Evolutionary conservation across 192 early-diverging fungal species (phyloP).

Genomic region (Entomortierella chlamydospora): DNA sequence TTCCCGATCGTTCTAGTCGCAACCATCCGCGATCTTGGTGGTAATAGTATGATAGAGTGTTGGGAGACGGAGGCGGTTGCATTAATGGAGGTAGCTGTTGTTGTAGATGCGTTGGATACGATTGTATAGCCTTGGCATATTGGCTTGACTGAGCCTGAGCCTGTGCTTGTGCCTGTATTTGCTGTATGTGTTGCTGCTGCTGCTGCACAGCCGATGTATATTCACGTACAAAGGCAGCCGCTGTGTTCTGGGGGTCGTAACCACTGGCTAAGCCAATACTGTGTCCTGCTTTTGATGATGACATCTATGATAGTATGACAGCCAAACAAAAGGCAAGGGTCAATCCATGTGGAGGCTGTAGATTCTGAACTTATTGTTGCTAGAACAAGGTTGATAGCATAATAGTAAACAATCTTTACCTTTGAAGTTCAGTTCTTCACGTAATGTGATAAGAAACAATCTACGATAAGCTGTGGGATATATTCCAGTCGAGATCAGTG

Average conservation of each 20-base stretch:
- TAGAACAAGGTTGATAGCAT: no score
- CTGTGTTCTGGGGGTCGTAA: slow-evolving; percentile 45
- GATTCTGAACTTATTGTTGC: no score
- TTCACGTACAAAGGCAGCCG: slow-evolving; percentile 48
- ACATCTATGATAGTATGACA: slow-evolving; percentile 34
- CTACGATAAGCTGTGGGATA: no score
- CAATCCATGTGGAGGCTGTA: no score
- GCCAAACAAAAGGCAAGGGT: neutral
- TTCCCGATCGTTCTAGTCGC: slow-evolving; percentile 46
- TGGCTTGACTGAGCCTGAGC: slow-evolving; percentile 27
- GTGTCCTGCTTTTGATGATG: slow-evolving; percentile 41
- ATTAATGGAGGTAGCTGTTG: slow-evolving; percentile 59
- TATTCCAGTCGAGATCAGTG: no score
- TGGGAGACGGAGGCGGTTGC: slow-evolving; percentile 67
- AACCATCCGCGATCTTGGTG: slow-evolving; percentile 59
- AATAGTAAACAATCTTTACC: no score
- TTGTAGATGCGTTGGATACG: slow-evolving; percentile 27
- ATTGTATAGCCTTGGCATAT: slow-evolving; percentile 26
- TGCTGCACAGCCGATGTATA: slow-evolving; percentile 40
- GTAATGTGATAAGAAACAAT: no score
- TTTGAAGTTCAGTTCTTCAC: no score
- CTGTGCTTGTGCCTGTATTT: slow-evolving; percentile 24
- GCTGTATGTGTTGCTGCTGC: slow-evolving; percentile 26
- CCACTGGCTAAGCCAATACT: slow-evolving; percentile 11
- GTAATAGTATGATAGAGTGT: slow-evolving; percentile 61